A percentile compares a stretch with the other conserved stretches of the same genome.
phyloP scores from a whole-genome alignment of 176 grass and related monocot genomes.

The Carex parvula region DNA sequence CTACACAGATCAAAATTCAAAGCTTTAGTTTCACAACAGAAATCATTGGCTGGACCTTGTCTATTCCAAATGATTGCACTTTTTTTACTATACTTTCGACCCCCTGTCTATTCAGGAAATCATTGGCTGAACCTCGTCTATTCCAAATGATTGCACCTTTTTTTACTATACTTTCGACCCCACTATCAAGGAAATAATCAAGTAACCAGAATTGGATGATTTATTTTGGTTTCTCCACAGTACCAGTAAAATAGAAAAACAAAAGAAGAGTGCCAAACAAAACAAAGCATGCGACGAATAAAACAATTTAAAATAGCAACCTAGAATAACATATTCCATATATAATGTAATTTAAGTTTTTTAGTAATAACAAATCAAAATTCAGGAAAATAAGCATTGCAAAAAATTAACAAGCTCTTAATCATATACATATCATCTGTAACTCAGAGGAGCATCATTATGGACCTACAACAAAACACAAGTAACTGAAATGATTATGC shows the following conservation, averaged over 20 bases:
- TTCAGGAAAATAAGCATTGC: neutral
- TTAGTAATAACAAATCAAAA: neutral
- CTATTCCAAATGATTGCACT: no score
- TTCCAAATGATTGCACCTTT: neutral
- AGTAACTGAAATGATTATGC: slow-evolving; percentile 23
- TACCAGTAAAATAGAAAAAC: neutral
- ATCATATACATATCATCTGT: no score
- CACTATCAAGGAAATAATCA: neutral
- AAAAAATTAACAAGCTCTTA: neutral
- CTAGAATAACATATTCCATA: slow-evolving; percentile 1
- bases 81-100: no score
- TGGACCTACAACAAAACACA: slow-evolving; percentile 34
- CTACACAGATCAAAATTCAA: neutral
- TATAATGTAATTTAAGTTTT: slow-evolving; percentile 1
- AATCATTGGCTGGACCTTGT: neutral
- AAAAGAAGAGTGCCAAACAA: neutral
- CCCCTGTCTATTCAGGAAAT: no score
- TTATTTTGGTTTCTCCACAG: neutral
- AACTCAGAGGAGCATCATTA: slow-evolving; percentile 43
- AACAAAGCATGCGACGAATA: slow-evolving; percentile 10
- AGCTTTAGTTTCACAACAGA: neutral
- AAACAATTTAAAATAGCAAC: slow-evolving; percentile 1
- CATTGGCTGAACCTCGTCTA: neutral
- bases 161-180: neutral
- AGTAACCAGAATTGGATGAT: neutral